Evolutionary conservation across 345 rosid species (phyloP).

Genomic region (Eucalyptus curtisii): DNA sequence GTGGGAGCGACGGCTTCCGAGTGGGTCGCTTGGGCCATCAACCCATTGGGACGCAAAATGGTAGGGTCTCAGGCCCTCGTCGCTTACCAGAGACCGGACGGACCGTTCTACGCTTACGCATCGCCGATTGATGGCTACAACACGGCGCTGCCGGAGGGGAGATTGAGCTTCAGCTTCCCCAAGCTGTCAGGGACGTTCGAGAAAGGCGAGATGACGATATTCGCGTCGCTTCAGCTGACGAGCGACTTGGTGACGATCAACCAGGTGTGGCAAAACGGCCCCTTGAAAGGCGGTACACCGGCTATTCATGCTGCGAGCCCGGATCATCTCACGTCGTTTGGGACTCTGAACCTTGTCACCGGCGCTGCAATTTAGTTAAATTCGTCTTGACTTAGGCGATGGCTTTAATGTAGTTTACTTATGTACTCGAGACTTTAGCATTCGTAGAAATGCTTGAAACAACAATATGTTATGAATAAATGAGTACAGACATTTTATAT

Average conservation of each 20-base stretch:
- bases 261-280: conserved; percentile 43
- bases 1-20: neutral
- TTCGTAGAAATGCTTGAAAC: neutral
- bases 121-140: neutral
- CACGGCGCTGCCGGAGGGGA: conserved; percentile 13
- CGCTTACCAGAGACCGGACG: conserved; percentile 15
- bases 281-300: neutral
- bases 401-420: neutral
- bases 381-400: neutral
- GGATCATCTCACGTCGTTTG: neutral
- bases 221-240: conserved; percentile 21
- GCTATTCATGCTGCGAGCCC: neutral
- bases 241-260: neutral
- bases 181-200: conserved; percentile 1
- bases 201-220: conserved; percentile 14
- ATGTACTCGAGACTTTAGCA: neutral
- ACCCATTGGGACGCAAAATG: conserved; percentile 26
- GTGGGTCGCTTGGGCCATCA: conserved; percentile 70
- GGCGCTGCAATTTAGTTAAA: neutral
- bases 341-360: neutral
- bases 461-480: neutral
- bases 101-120: conserved; percentile 4
- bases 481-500: neutral
- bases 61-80: conserved; percentile 42
- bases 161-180: conserved; percentile 15